These are phyloP conservation scores for Actinomortierella wolfii DNA, from an alignment of 371 early-diverging fungal genomes.

Conservation along the genomic window DNA sequence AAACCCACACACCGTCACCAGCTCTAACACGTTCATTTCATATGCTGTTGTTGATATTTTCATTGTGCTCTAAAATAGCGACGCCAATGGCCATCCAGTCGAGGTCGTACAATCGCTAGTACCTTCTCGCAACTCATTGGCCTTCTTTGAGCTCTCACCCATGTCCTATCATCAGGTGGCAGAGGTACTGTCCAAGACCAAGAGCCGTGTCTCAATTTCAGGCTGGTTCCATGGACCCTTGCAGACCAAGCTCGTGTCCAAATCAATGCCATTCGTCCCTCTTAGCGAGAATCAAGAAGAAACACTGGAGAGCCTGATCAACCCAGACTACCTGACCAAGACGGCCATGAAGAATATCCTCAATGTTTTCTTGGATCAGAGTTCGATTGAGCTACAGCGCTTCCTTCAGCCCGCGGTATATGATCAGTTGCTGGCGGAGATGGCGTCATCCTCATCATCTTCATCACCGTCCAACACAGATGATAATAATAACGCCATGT, in stretches of 20 bases:
- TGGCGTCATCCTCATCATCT: slow-evolving; percentile 14
- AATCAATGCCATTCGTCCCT: slow-evolving; percentile 21
- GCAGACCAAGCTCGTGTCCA: slow-evolving; percentile 35
- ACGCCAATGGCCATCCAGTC: slow-evolving; percentile 49
- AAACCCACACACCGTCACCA: no score
- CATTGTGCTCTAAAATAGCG: slow-evolving; percentile 10
- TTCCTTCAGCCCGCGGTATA: slow-evolving; percentile 53
- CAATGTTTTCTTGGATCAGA: slow-evolving; percentile 52
- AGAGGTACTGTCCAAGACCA: slow-evolving; percentile 52
- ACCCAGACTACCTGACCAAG: slow-evolving; percentile 48
- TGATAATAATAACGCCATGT: no score
- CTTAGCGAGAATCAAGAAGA: neutral
- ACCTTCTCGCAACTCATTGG: slow-evolving; percentile 62
- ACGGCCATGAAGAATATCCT: slow-evolving; percentile 36
- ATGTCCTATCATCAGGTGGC: slow-evolving; percentile 68
- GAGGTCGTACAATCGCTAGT: slow-evolving; percentile 49
- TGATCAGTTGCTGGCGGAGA: slow-evolving; percentile 21
- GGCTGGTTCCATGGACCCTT: slow-evolving; percentile 73
- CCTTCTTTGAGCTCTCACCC: slow-evolving; percentile 66
- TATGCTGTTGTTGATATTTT: slow-evolving; percentile 2
- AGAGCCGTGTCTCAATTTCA: slow-evolving; percentile 62
- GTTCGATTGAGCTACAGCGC: slow-evolving; percentile 54
- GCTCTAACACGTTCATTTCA: neutral
- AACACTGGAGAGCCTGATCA: slow-evolving; percentile 44
- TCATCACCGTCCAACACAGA: no score